A percentile compares a stretch with the other conserved stretches of the same genome.
Evolutionary conservation across 305 asterid species (phyloP).

Genomic region (Plantago coronopus): DNA sequence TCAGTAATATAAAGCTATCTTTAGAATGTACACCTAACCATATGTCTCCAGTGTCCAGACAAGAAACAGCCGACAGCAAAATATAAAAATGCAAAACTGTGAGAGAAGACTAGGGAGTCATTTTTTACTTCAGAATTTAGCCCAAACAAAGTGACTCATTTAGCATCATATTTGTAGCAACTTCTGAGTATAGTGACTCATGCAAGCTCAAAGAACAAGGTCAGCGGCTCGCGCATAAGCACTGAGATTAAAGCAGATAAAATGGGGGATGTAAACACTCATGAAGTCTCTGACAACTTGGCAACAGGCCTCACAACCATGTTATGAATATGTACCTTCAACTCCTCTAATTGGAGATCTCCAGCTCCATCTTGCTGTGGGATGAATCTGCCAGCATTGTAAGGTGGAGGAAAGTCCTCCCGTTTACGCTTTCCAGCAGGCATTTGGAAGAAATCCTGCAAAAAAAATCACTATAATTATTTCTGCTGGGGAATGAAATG

Average conservation of each 20-base stretch:
- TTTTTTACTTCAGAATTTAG: too few species aligned
- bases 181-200: too few species aligned
- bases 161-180: too few species aligned
- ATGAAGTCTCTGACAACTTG: constrained; percentile 6
- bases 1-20: too few species aligned
- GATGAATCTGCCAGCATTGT: constrained; percentile 69
- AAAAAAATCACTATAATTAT: constrained; percentile 21
- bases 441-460: constrained; percentile 74
- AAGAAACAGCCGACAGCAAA: too few species aligned
- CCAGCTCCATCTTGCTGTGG: constrained; percentile 99
- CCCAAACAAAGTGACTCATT: too few species aligned
- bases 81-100: too few species aligned
- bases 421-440: constrained; percentile 39
- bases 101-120: too few species aligned
- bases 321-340: constrained; percentile 42
- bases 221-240: neutral
- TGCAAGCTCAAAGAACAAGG: too few species aligned
- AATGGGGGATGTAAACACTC: constrained; percentile 4
- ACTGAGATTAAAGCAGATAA: constrained; percentile 10
- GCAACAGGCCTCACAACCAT: constrained; percentile 7
- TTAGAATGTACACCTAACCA: too few species aligned
- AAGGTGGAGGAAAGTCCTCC: constrained; percentile 65
- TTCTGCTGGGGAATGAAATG: constrained; percentile 5
- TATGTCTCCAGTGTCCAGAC: too few species aligned
- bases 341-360: constrained; percentile 40